Percentiles rank a stretch among this genome's conserved stretches.
Conservation (phyloP, 108 stramenopile species). For the Poteriospumella lacustris region DNA sequence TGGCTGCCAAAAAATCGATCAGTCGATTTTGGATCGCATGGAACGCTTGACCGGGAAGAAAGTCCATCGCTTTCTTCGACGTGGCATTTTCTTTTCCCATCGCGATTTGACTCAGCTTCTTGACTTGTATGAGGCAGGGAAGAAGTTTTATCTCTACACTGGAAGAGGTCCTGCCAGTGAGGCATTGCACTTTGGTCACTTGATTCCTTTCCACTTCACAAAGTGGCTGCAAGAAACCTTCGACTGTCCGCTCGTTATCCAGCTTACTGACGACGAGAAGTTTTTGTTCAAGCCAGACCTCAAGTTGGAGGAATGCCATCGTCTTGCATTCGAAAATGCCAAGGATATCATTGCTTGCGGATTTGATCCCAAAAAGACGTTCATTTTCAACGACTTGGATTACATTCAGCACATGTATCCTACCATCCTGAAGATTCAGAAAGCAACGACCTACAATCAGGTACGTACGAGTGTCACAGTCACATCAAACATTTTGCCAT, state of each 20-base stretch:
- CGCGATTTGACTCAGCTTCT: conserved; percentile 71
- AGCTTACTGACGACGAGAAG: conserved; percentile 99
- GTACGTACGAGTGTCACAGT: too few species aligned
- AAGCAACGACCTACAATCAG: conserved; percentile 74
- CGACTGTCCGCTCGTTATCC: conserved; percentile 89
- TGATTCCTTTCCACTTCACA: conserved; percentile 95
- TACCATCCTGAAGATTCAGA: conserved; percentile 90
- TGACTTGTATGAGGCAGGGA: conserved; percentile 46
- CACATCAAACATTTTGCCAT: too few species aligned
- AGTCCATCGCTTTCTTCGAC: conserved; percentile 83
- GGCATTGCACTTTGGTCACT: conserved; percentile 94
- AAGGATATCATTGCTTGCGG: conserved; percentile 98
- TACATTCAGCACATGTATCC: conserved; percentile 96
- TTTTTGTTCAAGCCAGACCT: conserved; percentile 89
- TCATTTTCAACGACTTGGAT: conserved; percentile 80
- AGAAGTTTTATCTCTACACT: conserved; percentile 93
- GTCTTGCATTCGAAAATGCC: conserved; percentile 89
- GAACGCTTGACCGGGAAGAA: conserved; percentile 65
- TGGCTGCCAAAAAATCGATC: conserved; percentile 73
- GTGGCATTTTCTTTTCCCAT: conserved; percentile 96
- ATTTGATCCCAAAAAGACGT: conserved; percentile 74
- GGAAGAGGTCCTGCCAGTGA: conserved; percentile 91
- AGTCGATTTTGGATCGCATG: conserved; percentile 63
- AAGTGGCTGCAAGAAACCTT: conserved; percentile 93
- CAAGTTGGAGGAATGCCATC: conserved; percentile 76